Base-by-base conservation (phyloP, 192 early-diverging fungal genomes). In the Lobosporangium transversale region DNA sequence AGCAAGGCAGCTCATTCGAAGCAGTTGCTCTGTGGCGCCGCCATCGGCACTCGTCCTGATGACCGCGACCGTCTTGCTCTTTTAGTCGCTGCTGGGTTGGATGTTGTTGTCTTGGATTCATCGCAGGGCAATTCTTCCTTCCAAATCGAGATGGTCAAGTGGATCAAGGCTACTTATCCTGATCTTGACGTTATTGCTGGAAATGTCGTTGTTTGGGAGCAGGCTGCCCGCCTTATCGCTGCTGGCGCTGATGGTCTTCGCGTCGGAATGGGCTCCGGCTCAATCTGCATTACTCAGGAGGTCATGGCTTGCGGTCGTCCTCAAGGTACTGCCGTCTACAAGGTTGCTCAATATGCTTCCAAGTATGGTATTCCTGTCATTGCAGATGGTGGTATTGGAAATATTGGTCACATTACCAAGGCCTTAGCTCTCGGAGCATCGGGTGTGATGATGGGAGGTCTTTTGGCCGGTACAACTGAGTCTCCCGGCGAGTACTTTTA, bases 221-320 rank as follows among this genome's bases (percentile, higher is more conserved):
- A 99, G 83, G 96, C 96, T 33, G 89, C 93, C 54, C 86, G 85
- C 62, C 81, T 99, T 40, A 97, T 97, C 79, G 90, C 81, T 4
- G 97, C 95, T 32, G 97, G 97, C 55, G 97, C 95, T 49, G 97
- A 99, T 70, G 97, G 90, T 52, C 83, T 99, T 62, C 90, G 94
- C 62, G 89, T 99, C 47, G 97, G 97, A 44, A 99, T 99, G 97
- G 97, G 97, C 27, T 93, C 90, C 61, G 97, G 97, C 18, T 94
- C 92, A 23, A 98, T 98, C 70, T 98, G 97, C 86, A 98, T 98
- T 62, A 98, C 96, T 33, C 96, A 98, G 80, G 97, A 97, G 62
- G 95, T 95, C 80, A 99, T 97, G 96, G 96, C 97, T 49, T 96
- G 95, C 54, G 97, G 97, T 70, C 92, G 97, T 68, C 97, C 97